phyloP scores from a whole-genome alignment of 2,329 filamentous ascomycete genomes.

The Cladosporium sp. region DNA sequence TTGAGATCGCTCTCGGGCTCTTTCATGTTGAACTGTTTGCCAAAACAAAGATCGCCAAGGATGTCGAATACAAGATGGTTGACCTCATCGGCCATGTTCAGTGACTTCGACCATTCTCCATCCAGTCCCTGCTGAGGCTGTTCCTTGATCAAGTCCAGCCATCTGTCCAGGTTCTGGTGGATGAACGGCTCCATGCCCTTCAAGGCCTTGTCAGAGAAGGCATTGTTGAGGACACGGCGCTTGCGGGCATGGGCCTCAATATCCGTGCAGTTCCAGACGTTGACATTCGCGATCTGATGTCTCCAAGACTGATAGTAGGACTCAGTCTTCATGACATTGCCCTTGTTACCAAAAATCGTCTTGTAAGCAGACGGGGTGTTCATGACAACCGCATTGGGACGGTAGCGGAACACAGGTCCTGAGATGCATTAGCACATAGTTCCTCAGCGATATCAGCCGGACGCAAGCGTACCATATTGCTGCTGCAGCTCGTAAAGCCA shows the following conservation, averaged over 20 bases:
- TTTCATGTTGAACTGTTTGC: constrained; percentile 40
- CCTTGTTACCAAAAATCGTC: constrained; percentile 19
- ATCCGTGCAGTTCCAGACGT: constrained; percentile 20
- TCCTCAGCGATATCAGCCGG: neutral
- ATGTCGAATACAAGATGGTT: constrained; percentile 40
- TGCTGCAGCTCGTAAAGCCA: constrained; percentile 17
- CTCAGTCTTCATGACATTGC: constrained; percentile 20
- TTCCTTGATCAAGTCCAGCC: constrained; percentile 3
- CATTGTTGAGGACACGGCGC: constrained; percentile 17
- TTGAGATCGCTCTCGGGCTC: constrained; percentile 32
- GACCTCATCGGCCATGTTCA: constrained; percentile 42
- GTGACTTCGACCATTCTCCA: constrained; percentile 7
- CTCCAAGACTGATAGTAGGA: constrained; percentile 18
- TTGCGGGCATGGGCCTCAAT: constrained; percentile 16
- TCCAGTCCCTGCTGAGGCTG: neutral
- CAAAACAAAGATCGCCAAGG: constrained; percentile 41
- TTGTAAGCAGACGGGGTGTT: constrained; percentile 19
- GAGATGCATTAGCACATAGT: neutral
- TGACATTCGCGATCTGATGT: constrained; percentile 13
- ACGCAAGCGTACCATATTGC: constrained; percentile 14
- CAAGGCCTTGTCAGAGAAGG: constrained; percentile 19
- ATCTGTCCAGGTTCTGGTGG: constrained; percentile 16
- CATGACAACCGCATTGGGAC: constrained; percentile 18
- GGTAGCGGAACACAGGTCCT: constrained; percentile 20
- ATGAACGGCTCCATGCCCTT: constrained; percentile 17